Base-by-base conservation (phyloP, 352 stramenopile species). In the Pythium rhizo-oryzae region DNA sequence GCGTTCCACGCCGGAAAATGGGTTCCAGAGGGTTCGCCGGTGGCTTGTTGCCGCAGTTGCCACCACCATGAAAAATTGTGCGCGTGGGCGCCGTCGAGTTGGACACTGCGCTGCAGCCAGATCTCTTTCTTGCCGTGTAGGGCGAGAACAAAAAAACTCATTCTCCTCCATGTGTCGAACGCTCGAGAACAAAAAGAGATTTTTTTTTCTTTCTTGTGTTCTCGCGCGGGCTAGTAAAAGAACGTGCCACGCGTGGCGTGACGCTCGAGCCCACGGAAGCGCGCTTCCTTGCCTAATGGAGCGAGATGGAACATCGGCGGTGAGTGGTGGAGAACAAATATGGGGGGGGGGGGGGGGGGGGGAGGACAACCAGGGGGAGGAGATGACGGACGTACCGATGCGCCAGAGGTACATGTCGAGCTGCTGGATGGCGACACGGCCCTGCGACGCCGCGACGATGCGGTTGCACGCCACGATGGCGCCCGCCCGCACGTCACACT, bases 361-460 rank as follows among this genome's bases (percentile, higher is more conserved):
- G n/a, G n/a, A n/a, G n/a, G n/a, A n/a, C n/a, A n/a, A n/a, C n/a
- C n/a, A n/a, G n/a, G n/a, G n/a, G n/a, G 28, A 33, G 28, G 28
- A 33, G 28, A 33, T 33, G 28, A 55, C n/a, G n/a, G n/a, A n/a
- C 74, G 47, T 67, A 83, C 77, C 85, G 37, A 92, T 61, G 28
- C 84, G 83, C 87, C 87, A 92, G n/a, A 94, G 70, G 66, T 92
- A 94, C 19, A 69, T 83, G 70, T 87, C 82, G 11, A 94, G 59
- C 30, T 85, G 82, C 9, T 83, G 62, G 4, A 63, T 69, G n/a
- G 47, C 56, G 25, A 91, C 28, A 18, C 72, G 74, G 21, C 82
- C 85, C 5, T 85, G 73, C 59, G 79, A 84, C 28, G 68, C 75
- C 11, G 70, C 66, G n/a, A 90, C 74, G 67, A 94, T 91, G 70